A percentile compares a stretch with the other conserved stretches of the same genome.
These are phyloP conservation scores for Odonthalia washingtoniensis DNA, from an alignment of 31 red algal species.

Conservation along the genomic window DNA sequence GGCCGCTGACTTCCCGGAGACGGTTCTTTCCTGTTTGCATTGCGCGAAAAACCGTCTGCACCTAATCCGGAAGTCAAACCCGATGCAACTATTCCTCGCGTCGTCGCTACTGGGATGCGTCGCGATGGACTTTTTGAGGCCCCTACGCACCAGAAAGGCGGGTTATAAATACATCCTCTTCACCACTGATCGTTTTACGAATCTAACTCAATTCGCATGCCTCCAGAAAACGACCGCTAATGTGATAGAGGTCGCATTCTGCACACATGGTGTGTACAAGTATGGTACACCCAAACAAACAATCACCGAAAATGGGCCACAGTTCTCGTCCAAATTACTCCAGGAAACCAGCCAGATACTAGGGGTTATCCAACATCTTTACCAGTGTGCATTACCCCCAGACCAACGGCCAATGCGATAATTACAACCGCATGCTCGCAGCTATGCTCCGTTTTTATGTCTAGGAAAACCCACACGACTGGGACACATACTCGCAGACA, in stretches of 20 bases:
- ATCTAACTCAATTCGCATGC: too few relatives aligned
- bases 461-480: background rate
- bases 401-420: background rate
- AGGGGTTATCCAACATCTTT: background rate
- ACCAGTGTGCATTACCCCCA: background rate
- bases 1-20: too few relatives aligned
- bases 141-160: background rate
- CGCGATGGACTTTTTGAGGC: slow-evolving; percentile 26
- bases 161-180: too few relatives aligned
- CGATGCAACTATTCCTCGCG: slow-evolving; percentile 10
- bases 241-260: background rate
- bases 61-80: too few relatives aligned
- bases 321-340: slow-evolving; percentile 2
- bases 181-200: too few relatives aligned
- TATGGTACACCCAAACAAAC: background rate
- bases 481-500: background rate
- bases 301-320: background rate
- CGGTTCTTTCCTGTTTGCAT: too few relatives aligned
- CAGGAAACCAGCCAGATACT: background rate
- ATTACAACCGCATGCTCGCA: background rate
- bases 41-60: too few relatives aligned
- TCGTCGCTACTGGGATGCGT: slow-evolving; percentile 26
- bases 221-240: too few relatives aligned
- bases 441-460: background rate
- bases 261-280: background rate